Base-by-base conservation (phyloP, 2,329 filamentous ascomycete species). In the Alternaria metachromatica region DNA sequence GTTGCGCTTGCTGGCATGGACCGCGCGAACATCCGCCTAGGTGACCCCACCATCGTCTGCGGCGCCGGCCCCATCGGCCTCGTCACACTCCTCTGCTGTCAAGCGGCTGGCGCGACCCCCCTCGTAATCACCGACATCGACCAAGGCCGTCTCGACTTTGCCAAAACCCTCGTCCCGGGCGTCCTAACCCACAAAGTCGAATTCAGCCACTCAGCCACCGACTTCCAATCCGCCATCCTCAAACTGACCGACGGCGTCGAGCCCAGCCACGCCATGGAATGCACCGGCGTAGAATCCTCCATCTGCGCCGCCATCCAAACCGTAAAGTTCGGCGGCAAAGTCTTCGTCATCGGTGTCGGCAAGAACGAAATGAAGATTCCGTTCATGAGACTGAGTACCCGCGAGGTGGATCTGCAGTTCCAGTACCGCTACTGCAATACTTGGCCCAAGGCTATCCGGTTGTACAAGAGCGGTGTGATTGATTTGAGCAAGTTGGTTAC, bases 371-470 rank as follows among this genome's bases (percentile, higher is more conserved):
- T 98, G 85, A 93, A 88, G 81, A 91, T 98, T 68, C 95, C 95
- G 26, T 98, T 98, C 81, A 97, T 97, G 95, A 85, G 93, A 55
- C 87, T 95, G 62, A 95, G 91, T 74, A 95, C 94, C 6, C 88
- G 92, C 68, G 96, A 98, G 83, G 92, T 98, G 72, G 95, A 98
- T 82, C 85, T 98, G 64, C 93, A 97, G 83, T 96, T 97, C 81
- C 95, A 98, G 84, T 98, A 98, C 84, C 89, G 96, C 65, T 98
- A 98, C 85, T 88, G 87, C 83, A 97, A 98, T 84, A 97, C 93
- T 21, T 98, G 95, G 95, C 96, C 95, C 33, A 88, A 93, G 66
- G 95, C 96, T 46, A 97, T 98, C 71, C 88, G 94, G 51, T 84
- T 98, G 68, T 87, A 98, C 41, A 88, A 93, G 84, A 93, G 90